Conservation (phyloP, 352 stramenopile genomes). For the Thalassiosira mediterranea region DNA sequence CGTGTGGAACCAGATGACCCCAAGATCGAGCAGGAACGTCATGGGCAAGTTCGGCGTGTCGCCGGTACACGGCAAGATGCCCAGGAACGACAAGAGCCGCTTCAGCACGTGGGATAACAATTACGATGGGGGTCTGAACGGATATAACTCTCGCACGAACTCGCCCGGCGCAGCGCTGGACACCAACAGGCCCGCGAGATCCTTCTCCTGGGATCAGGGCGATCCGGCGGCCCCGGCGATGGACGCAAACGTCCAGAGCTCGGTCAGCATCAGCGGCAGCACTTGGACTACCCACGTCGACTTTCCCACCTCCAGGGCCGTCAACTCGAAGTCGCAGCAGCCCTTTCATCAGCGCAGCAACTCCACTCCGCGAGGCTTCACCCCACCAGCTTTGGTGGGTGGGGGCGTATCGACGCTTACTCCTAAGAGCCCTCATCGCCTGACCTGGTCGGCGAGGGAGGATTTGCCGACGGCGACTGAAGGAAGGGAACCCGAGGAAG, state of each 20-base stretch:
- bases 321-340: no score
- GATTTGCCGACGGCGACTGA: no score
- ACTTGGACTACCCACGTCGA: slow-evolving; percentile 21
- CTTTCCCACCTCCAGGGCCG: background rate
- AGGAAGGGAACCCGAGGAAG: no score
- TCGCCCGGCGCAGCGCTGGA: no score
- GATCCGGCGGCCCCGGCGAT: background rate
- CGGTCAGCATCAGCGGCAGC: slow-evolving; percentile 1
- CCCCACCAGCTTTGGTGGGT: no score
- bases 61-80: background rate
- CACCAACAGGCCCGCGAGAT: no score
- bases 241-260: background rate
- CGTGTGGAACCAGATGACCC: background rate
- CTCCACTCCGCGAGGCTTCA: no score
- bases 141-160: background rate
- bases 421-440: no score
- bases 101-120: slow-evolving; percentile 1
- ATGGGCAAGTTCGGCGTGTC: slow-evolving; percentile 13
- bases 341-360: no score
- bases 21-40: background rate
- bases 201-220: slow-evolving; percentile 25
- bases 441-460: no score
- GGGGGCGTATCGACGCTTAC: no score
- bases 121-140: background rate
- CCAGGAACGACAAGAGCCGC: background rate